Conservation (phyloP, 306 rosid species). For the Gastrolobium bilobum region DNA sequence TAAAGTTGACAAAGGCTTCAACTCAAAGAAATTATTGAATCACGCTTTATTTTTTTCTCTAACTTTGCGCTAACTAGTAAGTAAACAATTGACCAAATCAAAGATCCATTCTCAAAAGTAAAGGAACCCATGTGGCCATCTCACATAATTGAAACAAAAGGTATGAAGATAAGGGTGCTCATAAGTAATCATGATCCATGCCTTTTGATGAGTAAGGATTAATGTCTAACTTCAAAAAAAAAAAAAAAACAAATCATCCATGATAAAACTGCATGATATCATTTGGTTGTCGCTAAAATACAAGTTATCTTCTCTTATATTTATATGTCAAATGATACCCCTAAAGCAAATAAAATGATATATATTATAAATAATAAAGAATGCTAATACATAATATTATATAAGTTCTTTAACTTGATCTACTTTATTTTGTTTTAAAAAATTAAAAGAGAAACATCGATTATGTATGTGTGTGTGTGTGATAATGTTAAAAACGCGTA, state of each 20-base stretch:
- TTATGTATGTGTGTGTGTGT: background rate
- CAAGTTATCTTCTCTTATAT: slow-evolving; percentile 4
- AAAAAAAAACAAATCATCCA: background rate
- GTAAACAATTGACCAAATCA: slow-evolving; percentile 26
- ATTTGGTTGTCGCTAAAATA: background rate
- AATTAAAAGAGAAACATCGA: too few relatives aligned
- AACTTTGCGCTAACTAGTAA: slow-evolving; percentile 8
- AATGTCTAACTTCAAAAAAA: background rate
- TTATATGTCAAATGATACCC: background rate
- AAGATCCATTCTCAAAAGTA: slow-evolving; percentile 38
- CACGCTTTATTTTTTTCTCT: background rate
- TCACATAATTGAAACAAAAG: slow-evolving; percentile 38
- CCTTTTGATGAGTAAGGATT: slow-evolving; percentile 35
- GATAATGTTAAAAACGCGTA: background rate
- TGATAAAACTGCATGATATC: background rate
- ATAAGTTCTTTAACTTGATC: background rate
- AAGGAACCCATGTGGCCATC: slow-evolving; percentile 51
- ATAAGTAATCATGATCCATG: slow-evolving; percentile 40
- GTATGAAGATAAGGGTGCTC: background rate
- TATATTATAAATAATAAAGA: background rate
- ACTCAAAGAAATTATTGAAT: slow-evolving; percentile 11
- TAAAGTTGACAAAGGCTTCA: slow-evolving; percentile 20
- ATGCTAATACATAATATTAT: background rate
- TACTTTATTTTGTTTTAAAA: slow-evolving; percentile 8
- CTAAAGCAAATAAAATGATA: background rate